These are phyloP conservation scores for Perkinsus marinus DNA, from an alignment of 169 alveolate genomes.

Conservation along the genomic window DNA sequence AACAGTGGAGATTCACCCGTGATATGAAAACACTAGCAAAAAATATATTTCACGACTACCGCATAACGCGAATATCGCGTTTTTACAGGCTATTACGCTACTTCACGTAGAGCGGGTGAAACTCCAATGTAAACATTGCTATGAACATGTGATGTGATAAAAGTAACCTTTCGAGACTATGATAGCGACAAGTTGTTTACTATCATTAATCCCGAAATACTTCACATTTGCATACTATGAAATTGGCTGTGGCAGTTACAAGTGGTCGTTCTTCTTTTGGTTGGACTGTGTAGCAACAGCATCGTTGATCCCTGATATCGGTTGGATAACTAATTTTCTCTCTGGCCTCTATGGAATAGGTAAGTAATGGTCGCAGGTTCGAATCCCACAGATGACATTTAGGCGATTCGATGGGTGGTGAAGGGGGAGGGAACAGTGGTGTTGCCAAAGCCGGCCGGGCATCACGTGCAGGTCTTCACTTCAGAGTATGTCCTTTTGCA, in stretches of 20 bases:
- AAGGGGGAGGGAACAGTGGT: background rate
- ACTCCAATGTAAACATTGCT: no score
- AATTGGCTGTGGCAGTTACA: background rate
- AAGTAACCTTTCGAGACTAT: no score
- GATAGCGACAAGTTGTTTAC: no score
- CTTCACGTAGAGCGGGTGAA: no score
- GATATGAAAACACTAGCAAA: no score
- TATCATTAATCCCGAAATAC: no score
- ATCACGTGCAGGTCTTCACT: slow-evolving; percentile 31
- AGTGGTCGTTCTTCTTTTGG: slow-evolving; percentile 60
- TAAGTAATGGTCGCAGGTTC: background rate
- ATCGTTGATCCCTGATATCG: slow-evolving; percentile 48
- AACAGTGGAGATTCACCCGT: no score
- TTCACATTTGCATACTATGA: no score
- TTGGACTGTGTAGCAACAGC: slow-evolving; percentile 60
- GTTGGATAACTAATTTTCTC: slow-evolving; percentile 34
- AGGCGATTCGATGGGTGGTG: background rate
- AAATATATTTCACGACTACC: no score
- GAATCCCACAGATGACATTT: background rate
- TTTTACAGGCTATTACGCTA: no score
- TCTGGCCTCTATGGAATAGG: background rate
- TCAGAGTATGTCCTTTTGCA: background rate
- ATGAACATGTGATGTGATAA: no score
- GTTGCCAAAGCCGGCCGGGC: slow-evolving; percentile 38
- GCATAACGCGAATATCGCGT: no score